phyloP scores from a whole-genome alignment of 169 alveolate genomes.

The Cryptosporidium xiaoi region DNA sequence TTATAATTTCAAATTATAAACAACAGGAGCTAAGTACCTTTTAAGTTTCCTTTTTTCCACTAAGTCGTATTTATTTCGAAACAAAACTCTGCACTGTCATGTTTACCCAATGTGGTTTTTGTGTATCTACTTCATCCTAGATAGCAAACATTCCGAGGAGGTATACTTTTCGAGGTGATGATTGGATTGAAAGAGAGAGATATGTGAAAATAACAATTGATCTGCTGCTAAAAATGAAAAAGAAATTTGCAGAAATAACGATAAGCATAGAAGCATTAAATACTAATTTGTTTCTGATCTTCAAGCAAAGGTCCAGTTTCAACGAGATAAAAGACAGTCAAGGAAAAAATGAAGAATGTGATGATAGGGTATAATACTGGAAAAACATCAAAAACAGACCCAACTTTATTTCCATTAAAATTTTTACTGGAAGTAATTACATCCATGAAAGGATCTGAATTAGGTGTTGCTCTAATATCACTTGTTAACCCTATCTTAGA shows the following conservation, averaged over 20 bases:
- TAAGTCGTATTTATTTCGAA: too few relatives aligned
- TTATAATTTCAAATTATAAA: not conserved
- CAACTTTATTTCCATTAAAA: slow-evolving; percentile 22
- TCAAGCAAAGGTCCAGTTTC: slow-evolving; percentile 46
- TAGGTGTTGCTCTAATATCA: not conserved
- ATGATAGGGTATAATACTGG: slow-evolving; percentile 62
- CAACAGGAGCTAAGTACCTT: not conserved
- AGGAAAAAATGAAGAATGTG: slow-evolving; percentile 61
- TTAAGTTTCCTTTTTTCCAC: too few relatives aligned
- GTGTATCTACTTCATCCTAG: too few relatives aligned
- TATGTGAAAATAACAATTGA: too few relatives aligned
- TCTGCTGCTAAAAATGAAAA: too few relatives aligned
- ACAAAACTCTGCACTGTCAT: too few relatives aligned
- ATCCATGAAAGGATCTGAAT: slow-evolving; percentile 25
- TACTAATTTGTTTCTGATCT: slow-evolving; percentile 12
- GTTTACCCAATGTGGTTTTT: too few relatives aligned
- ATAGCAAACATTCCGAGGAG: too few relatives aligned
- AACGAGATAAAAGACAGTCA: slow-evolving; percentile 43
- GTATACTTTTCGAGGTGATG: too few relatives aligned
- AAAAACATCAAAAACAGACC: slow-evolving; percentile 67
- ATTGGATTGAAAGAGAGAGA: too few relatives aligned
- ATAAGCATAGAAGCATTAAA: not conserved
- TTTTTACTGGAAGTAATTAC: slow-evolving; percentile 1
- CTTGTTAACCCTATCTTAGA: slow-evolving; percentile 2
- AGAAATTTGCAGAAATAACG: too few relatives aligned